These are phyloP conservation scores for Aspergillus novofumigatus DNA, from an alignment of 2,329 filamentous ascomycete genomes.

Conservation along the genomic window DNA sequence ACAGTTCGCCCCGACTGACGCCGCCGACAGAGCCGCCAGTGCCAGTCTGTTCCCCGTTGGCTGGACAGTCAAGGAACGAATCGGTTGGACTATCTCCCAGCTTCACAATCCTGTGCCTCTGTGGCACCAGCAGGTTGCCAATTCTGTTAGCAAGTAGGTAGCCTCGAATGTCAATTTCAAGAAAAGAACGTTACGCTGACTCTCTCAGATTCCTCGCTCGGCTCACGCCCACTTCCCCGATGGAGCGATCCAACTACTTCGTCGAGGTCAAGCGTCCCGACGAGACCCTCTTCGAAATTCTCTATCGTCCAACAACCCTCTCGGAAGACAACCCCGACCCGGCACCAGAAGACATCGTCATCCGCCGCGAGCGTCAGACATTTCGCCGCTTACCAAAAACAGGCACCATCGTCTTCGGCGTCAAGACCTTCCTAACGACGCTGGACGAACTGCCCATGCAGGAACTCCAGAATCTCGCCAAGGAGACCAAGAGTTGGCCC, in stretches of 20 bases:
- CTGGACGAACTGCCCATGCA: conserved; percentile 39
- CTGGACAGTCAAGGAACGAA: conserved; percentile 47
- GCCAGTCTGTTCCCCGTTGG: conserved; percentile 53
- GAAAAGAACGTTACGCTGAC: conserved; percentile 2
- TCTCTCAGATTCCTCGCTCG: conserved; percentile 42
- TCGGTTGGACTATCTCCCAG: conserved; percentile 47
- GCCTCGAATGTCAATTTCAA: background rate
- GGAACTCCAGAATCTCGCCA: conserved; percentile 40
- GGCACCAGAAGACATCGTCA: conserved; percentile 39
- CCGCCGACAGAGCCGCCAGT: conserved; percentile 40
- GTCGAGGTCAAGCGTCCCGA: conserved; percentile 43
- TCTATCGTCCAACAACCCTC: conserved; percentile 43
- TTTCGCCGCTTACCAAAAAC: conserved; percentile 45
- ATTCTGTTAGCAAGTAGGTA: conserved; percentile 41
- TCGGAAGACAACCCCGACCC: conserved; percentile 37
- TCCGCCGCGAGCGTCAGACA: conserved; percentile 49
- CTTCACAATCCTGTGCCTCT: conserved; percentile 46
- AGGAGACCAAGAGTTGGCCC: conserved; percentile 45
- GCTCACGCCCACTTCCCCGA: conserved; percentile 40
- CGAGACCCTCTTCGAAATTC: conserved; percentile 37
- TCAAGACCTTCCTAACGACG: conserved; percentile 45
- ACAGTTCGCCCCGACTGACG: conserved; percentile 1
- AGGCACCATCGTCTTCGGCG: conserved; percentile 47
- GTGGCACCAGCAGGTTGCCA: conserved; percentile 47
- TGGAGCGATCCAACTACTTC: conserved; percentile 50